Conservation (phyloP, 352 stramenopile genomes). For the Sclerospora graminicola region DNA sequence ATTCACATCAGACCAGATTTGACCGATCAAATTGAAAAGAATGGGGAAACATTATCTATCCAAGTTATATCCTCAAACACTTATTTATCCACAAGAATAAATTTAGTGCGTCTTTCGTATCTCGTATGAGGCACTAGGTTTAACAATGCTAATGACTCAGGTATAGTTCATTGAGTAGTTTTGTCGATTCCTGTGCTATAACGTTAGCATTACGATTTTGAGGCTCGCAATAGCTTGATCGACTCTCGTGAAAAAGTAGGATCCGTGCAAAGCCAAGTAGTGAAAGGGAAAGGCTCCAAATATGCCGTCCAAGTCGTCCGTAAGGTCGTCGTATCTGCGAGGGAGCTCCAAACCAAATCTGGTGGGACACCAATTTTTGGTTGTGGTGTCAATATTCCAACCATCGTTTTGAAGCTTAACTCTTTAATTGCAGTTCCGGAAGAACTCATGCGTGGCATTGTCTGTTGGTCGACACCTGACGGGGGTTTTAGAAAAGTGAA, state of each 20-base stretch:
- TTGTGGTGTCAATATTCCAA: slow-evolving; percentile 47
- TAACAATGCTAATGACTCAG: slow-evolving; percentile 19
- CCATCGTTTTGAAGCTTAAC: slow-evolving; percentile 40
- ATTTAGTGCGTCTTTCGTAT: slow-evolving; percentile 67
- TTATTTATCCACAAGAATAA: slow-evolving; percentile 71
- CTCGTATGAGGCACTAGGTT: slow-evolving; percentile 29
- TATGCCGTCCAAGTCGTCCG: slow-evolving; percentile 2
- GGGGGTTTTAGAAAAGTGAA: slow-evolving; percentile 42
- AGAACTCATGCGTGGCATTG: slow-evolving; percentile 54
- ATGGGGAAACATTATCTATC: slow-evolving; percentile 5
- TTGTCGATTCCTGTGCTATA: no score
- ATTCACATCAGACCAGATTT: slow-evolving; percentile 44
- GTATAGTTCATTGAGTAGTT: no score
- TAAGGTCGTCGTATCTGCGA: slow-evolving; percentile 33
- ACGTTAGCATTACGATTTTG: not conserved
- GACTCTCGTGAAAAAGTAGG: slow-evolving; percentile 68
- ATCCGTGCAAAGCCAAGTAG: slow-evolving; percentile 68
- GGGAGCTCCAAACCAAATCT: slow-evolving; percentile 37
- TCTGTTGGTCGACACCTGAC: slow-evolving; percentile 58
- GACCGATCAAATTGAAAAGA: slow-evolving; percentile 3
- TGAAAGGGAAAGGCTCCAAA: slow-evolving; percentile 41
- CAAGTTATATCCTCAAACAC: slow-evolving; percentile 30
- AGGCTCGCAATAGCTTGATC: slow-evolving; percentile 52
- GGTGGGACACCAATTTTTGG: slow-evolving; percentile 44
- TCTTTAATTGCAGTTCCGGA: slow-evolving; percentile 71